phyloP scores from a whole-genome alignment of 768 basidiomycete genomes.

The Paxillus ammoniavirescens region DNA sequence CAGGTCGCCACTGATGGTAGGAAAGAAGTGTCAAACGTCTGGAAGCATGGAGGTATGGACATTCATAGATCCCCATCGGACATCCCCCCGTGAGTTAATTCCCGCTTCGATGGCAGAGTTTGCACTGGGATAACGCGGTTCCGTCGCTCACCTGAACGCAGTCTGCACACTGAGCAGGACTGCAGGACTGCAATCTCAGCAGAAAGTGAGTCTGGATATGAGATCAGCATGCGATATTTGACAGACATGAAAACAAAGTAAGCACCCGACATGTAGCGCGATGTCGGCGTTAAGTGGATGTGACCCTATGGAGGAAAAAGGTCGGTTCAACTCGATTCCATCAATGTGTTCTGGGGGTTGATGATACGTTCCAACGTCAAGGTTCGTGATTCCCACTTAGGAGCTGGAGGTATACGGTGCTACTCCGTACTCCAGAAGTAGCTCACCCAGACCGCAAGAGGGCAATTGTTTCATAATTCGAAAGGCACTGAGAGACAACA shows the following conservation, averaged over 20 bases:
- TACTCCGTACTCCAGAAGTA: not conserved
- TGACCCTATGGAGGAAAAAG: not conserved
- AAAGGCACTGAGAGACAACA: not conserved
- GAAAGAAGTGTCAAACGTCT: no score
- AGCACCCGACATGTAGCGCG: not conserved
- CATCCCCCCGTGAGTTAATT: slow-evolving; percentile 26
- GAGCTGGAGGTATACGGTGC: not conserved
- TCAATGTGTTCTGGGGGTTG: slow-evolving; percentile 3
- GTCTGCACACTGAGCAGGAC: not conserved
- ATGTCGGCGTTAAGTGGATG: slow-evolving; percentile 29
- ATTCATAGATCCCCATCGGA: slow-evolving; percentile 41
- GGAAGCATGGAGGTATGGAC: slow-evolving; percentile 40
- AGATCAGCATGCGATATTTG: no score
- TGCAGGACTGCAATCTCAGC: not conserved
- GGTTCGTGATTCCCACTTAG: not conserved
- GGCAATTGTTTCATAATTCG: not conserved
- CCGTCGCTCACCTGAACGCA: no score
- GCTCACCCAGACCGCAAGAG: no score
- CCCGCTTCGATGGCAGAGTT: no score
- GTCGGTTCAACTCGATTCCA: not conserved
- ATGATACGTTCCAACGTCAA: slow-evolving; percentile 8
- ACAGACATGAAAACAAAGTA: no score
- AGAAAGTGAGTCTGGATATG: no score
- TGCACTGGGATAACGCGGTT: no score
- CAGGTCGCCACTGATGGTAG: no score